These are phyloP conservation scores for Tricholoma terreum DNA, from an alignment of 768 basidiomycete species.

Conservation along the genomic window DNA sequence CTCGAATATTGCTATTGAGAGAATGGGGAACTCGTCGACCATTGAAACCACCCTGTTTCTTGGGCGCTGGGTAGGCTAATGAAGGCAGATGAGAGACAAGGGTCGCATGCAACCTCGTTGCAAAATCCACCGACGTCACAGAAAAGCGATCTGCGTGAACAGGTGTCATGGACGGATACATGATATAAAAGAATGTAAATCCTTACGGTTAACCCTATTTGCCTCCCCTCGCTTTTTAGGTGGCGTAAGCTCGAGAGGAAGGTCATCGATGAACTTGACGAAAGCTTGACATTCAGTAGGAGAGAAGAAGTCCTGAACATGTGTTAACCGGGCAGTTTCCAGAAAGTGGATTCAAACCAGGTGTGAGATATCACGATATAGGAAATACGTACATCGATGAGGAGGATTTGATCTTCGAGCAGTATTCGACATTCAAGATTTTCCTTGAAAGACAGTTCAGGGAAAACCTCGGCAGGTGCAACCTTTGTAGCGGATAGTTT, in stretches of 20 bases:
- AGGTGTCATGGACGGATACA: background rate
- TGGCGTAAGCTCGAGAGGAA: constrained; percentile 63
- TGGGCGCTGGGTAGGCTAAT: constrained; percentile 44
- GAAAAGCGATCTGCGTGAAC: constrained; percentile 54
- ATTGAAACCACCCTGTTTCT: constrained; percentile 27
- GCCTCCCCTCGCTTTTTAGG: constrained; percentile 75
- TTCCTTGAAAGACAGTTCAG: constrained; percentile 41
- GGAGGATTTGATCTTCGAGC: constrained; percentile 62
- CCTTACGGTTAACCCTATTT: constrained; percentile 61
- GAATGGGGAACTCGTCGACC: constrained; percentile 45
- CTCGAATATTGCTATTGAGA: constrained; percentile 70
- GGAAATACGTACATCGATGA: constrained; percentile 51
- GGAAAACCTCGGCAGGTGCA: constrained; percentile 30
- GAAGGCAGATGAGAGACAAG: constrained; percentile 58
- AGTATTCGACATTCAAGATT: constrained; percentile 44
- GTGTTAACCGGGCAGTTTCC: constrained; percentile 6
- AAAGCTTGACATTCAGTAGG: constrained; percentile 60
- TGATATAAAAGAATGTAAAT: background rate
- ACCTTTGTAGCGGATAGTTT: background rate
- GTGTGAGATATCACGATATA: too few species aligned
- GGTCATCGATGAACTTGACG: constrained; percentile 54
- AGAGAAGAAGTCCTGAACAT: constrained; percentile 50
- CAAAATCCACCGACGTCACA: constrained; percentile 55
- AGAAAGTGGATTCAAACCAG: background rate
- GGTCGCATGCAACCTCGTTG: constrained; percentile 45